phyloP scores from a whole-genome alignment of 768 basidiomycete species.

The Boletus fagicola region DNA sequence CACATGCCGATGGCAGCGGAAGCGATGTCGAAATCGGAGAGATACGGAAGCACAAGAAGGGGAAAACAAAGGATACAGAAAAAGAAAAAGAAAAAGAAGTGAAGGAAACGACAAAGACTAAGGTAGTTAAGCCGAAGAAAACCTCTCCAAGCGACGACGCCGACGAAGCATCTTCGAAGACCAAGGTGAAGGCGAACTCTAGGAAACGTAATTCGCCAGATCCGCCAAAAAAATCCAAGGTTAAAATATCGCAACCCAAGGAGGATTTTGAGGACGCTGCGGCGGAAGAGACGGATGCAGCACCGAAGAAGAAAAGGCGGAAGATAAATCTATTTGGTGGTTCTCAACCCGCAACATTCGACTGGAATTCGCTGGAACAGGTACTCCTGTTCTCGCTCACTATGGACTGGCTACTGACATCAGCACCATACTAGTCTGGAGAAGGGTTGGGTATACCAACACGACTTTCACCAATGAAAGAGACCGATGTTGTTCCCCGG shows the following conservation, averaged over 20 bases:
- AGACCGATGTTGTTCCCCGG: slow-evolving; percentile 47
- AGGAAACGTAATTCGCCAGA: slow-evolving; percentile 23
- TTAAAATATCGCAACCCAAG: slow-evolving; percentile 13
- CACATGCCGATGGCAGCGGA: slow-evolving; percentile 15
- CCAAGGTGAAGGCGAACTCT: slow-evolving; percentile 15
- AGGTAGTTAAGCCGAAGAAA: slow-evolving; percentile 27
- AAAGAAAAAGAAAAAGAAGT: slow-evolving; percentile 22
- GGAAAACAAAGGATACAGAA: slow-evolving; percentile 18
- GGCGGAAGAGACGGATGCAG: slow-evolving; percentile 25
- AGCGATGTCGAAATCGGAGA: slow-evolving; percentile 21
- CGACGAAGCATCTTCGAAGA: slow-evolving; percentile 13
- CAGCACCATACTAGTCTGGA: slow-evolving; percentile 25
- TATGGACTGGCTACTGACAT: not conserved
- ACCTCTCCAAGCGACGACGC: slow-evolving; percentile 17
- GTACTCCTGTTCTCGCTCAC: slow-evolving; percentile 26
- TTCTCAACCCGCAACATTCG: slow-evolving; percentile 40
- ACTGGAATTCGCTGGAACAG: slow-evolving; percentile 45
- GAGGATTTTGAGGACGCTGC: slow-evolving; percentile 17
- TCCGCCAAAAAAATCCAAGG: slow-evolving; percentile 22
- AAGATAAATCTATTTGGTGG: slow-evolving; percentile 62
- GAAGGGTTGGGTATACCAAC: slow-evolving; percentile 62
- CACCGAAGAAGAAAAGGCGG: slow-evolving; percentile 64
- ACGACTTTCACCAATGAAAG: slow-evolving; percentile 63
- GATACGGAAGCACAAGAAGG: slow-evolving; percentile 31
- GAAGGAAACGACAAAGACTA: slow-evolving; percentile 31